Conservation (phyloP, 1,139 yeast species). For the Lodderomyces pseudojiufengensis region DNA sequence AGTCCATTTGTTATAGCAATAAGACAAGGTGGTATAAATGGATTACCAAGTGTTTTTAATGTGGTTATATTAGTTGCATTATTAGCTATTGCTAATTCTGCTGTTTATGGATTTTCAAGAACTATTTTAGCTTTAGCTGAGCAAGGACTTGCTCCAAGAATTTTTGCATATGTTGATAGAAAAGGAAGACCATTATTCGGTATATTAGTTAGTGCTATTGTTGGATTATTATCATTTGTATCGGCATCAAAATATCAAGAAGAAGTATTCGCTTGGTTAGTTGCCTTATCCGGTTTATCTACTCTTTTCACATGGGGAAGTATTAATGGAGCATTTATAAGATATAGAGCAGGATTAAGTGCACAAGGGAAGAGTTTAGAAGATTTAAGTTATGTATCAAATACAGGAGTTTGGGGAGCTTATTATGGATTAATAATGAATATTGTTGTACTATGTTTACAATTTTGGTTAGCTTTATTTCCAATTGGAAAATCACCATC, state of each 20-base stretch:
- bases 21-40: constrained; percentile 38
- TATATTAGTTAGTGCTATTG: constrained; percentile 28
- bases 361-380: constrained; percentile 26
- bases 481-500: constrained; percentile 33
- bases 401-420: constrained; percentile 38
- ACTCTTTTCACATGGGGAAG: constrained; percentile 44
- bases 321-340: constrained; percentile 34
- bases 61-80: constrained; percentile 40
- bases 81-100: constrained; percentile 44
- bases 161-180: constrained; percentile 37
- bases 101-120: constrained; percentile 44
- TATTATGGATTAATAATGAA: constrained; percentile 32
- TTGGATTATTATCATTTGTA: constrained; percentile 41
- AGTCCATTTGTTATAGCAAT: constrained; percentile 46
- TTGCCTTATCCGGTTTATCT: constrained; percentile 40
- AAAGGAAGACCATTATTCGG: constrained; percentile 44
- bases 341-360: constrained; percentile 37
- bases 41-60: constrained; percentile 41
- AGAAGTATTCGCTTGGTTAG: constrained; percentile 39
- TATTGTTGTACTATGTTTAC: constrained; percentile 33
- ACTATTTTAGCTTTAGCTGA: constrained; percentile 39
- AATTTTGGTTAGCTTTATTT: constrained; percentile 41
- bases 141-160: constrained; percentile 38
- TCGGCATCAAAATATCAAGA: constrained; percentile 37
- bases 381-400: constrained; percentile 38